Conservation (phyloP, 1,284 basidiomycete species). For the Meripilus lineatus region DNA sequence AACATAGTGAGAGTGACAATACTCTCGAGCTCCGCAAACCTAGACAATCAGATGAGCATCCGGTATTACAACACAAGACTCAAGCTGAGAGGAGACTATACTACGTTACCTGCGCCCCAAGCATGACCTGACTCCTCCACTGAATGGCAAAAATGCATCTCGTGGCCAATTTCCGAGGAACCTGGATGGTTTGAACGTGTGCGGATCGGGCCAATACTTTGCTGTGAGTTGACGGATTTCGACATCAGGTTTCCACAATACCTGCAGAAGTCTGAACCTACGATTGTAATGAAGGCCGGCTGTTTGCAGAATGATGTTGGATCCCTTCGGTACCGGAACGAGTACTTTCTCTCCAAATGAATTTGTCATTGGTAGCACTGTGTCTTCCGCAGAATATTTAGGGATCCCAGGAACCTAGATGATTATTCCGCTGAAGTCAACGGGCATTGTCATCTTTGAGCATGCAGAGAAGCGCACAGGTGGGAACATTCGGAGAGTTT, state of each 20-base stretch:
- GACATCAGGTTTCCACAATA: background rate
- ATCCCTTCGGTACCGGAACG: constrained; percentile 43
- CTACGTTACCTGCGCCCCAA: constrained; percentile 33
- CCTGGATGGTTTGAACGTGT: constrained; percentile 35
- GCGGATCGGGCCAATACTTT: constrained; percentile 36
- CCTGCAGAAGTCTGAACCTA: constrained; percentile 10
- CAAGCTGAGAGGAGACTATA: background rate
- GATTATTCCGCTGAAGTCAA: no score
- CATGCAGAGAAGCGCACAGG: constrained; percentile 34
- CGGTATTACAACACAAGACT: background rate
- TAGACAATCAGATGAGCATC: constrained; percentile 23
- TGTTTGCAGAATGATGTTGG: constrained; percentile 34
- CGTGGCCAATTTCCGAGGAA: constrained; percentile 35
- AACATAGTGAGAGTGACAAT: constrained; percentile 16
- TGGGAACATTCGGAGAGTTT: constrained; percentile 57
- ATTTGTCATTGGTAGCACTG: constrained; percentile 34
- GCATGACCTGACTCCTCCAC: constrained; percentile 32
- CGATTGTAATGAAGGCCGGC: constrained; percentile 41
- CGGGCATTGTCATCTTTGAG: no score
- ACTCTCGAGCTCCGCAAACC: constrained; percentile 24
- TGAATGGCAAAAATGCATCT: constrained; percentile 40
- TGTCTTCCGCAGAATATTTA: constrained; percentile 46
- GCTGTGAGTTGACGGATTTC: constrained; percentile 21
- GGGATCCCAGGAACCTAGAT: constrained; percentile 36
- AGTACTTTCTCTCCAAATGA: constrained; percentile 33